A percentile compares a stretch with the other conserved stretches of the same genome.
phyloP scores from a whole-genome alignment of 1,139 yeast species.

The Groenewaldozyma auringiensis region DNA sequence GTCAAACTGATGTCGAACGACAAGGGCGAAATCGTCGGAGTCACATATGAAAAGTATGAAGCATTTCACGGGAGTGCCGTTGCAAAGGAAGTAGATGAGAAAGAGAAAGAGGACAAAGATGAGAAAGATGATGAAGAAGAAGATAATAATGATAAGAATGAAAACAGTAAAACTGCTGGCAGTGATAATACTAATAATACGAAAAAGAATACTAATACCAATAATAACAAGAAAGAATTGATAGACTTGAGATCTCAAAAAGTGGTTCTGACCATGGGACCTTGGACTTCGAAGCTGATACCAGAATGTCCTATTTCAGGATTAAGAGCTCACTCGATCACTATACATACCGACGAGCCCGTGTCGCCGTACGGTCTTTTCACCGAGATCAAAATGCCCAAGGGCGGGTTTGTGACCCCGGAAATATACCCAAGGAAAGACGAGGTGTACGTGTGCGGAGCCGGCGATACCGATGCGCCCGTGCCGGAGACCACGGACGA shows the following conservation, averaged over 20 bases:
- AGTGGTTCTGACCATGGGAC: constrained; percentile 82
- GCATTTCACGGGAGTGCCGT: constrained; percentile 32
- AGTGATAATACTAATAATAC: neutral
- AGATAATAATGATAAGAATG: neutral
- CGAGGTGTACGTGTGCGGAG: constrained; percentile 96
- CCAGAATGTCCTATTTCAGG: constrained; percentile 94
- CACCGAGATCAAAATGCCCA: constrained; percentile 71
- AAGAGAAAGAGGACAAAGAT: constrained; percentile 33
- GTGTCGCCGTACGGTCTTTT: constrained; percentile 92
- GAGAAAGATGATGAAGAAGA: constrained; percentile 36
- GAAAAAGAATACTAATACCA: no score
- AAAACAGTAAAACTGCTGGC: neutral
- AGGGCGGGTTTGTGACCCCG: constrained; percentile 62
- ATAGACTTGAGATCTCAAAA: constrained; percentile 53
- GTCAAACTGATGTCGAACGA: constrained; percentile 16
- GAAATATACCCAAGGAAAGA: constrained; percentile 93
- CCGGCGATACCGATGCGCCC: constrained; percentile 84
- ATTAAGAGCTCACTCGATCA: constrained; percentile 88
- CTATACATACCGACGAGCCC: constrained; percentile 62
- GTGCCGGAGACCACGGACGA: constrained; percentile 93
- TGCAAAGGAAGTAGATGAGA: constrained; percentile 38
- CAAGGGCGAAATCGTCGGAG: constrained; percentile 20
- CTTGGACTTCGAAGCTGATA: constrained; percentile 87
- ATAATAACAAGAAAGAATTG: constrained; percentile 2
- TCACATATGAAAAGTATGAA: constrained; percentile 12